Evolutionary conservation across 2,329 filamentous ascomycete genomes (phyloP), one percentile per base, ranked within the genome.

Genomic region (Neofusicoccum ribis): DNA sequence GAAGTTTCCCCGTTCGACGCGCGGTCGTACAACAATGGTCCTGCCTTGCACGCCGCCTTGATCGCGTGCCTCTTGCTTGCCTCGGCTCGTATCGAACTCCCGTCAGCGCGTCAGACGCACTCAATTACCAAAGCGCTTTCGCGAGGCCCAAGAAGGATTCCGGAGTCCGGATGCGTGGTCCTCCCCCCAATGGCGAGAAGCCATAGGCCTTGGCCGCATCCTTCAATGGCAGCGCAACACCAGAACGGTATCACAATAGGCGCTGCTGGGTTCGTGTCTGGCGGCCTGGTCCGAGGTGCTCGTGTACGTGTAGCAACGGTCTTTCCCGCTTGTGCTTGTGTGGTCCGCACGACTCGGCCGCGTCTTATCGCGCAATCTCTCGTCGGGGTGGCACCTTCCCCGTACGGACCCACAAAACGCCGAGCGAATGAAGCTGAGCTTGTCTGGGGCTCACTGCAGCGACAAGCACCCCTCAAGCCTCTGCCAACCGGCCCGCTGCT

Each of bases 381-480:
- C 34, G 31, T 37, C 20, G 23, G 17, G 14, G 27, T 60, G 56
- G 56, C 56, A 47, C 56, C 41, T 60, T 60, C 41, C 43, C 56
- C 31, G 31, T 6, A 56, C 37, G 34, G 37, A 34, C 52, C 52
- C 52, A 43, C 52, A 31, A 39, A 23, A 36, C 23, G 41, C 54
- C 54, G 39, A 59, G 54, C 54, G n/a, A n/a, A 31, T 17, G 52
- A 41, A 31, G n/a, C 17, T 15, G 37, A 34, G 37, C 54, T 47
- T 44, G 9, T 47, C 31, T n/a, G 17, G 27, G 27, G 20, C 17
- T 58, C n/a, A 9, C 50, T 17, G 31, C 31, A 6, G n/a, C 50
- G 50, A 60, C 56, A 60, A 60, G 56, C 56, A 47, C 27, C 8
- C 56, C 43, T 31, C 56, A 60, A 60, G 56, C 41, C 27, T 59